These are phyloP conservation scores for Neurospora sp. DNA, from an alignment of 495 filamentous ascomycete species.

Conservation along the genomic window DNA sequence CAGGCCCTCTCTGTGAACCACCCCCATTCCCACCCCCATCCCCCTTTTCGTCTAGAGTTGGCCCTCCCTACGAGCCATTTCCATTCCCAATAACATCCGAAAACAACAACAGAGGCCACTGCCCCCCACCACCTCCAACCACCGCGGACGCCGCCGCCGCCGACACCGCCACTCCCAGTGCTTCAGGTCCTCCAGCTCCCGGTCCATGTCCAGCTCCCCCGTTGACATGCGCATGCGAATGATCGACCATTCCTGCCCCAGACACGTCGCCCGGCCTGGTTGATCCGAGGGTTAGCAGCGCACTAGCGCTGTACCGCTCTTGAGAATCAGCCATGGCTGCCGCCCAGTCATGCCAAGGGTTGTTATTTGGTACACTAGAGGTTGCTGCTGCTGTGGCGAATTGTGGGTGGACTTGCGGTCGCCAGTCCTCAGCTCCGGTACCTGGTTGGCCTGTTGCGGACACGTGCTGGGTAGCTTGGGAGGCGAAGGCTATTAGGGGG, in stretches of 20 bases:
- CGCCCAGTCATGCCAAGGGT: conserved; percentile 40
- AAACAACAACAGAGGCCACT: conserved; percentile 24
- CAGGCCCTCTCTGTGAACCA: neutral
- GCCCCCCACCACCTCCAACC: conserved; percentile 1
- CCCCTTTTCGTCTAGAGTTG: neutral
- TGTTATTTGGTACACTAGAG: conserved; percentile 13
- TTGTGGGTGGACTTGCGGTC: conserved; percentile 14
- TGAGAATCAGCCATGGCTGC: conserved; percentile 36
- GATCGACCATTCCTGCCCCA: conserved; percentile 2
- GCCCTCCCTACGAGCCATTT: neutral
- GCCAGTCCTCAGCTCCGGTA: conserved; percentile 16
- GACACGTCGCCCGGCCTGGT: conserved; percentile 11
- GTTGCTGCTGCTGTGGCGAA: conserved; percentile 4
- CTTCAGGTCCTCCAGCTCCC: conserved; percentile 3
- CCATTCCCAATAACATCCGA: conserved; percentile 10
- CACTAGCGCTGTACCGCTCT: conserved; percentile 34
- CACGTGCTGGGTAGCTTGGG: conserved; percentile 27
- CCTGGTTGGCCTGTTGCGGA: conserved; percentile 6
- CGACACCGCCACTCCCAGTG: neutral
- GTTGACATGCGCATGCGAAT: conserved; percentile 4
- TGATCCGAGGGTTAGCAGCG: conserved; percentile 30
- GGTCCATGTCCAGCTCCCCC: neutral
- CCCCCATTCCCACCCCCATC: neutral
- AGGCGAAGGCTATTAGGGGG: conserved; percentile 25
- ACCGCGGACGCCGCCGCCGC: neutral